Evolutionary conservation across 2,329 filamentous ascomycete species (phyloP), one percentile per base, ranked within the genome.

Genomic region (Lecanicillium sp.): DNA sequence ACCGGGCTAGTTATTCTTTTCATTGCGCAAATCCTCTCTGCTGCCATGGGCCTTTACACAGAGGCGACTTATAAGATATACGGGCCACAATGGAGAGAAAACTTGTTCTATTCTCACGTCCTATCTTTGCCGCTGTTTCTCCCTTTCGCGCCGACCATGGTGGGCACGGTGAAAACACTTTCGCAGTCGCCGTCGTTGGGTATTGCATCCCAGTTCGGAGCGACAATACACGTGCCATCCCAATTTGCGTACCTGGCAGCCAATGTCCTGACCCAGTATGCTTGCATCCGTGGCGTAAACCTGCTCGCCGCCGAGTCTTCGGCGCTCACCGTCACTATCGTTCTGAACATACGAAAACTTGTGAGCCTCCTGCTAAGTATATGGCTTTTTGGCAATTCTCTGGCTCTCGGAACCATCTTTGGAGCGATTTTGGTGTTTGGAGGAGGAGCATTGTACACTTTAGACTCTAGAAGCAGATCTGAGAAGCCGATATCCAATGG

Each of bases 281-380:
- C 88, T 17, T 98, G 92, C 59, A 96, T 98, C 46, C 84, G 89
- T 3, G 92, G 92, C 2, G 92, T 98, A 41, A 96, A 96, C 50
- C 73, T 95, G n/a, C 71, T 98, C 4, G 89, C 86, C 2, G 85
- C 90, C 1, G 83, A 82, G 39, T 86, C 86, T 4, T 90, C 89
- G 4, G 94, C 92, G 0, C 72, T 98, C 40, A 96, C 92, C 1
- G 92, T 98, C 17, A 95, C 90, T 2, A 94, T 98, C 51, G 88
- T 96, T 34, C 70, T 98, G 43, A 98, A 96, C 57, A 85, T 98
- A 43, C 77, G 92, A 50, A 98, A 98, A 62, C 69, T 98, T 15
- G 83, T 95, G 40, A 95, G 89, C 52, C 73, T 96, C 44, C 66
- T 96, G 45, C 60, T 96, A 42, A 95, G 89, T 51, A 94, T 96